Evolutionary conservation across 1,139 yeast genomes (phyloP).

Genomic region (Protomyces macrosporus): DNA sequence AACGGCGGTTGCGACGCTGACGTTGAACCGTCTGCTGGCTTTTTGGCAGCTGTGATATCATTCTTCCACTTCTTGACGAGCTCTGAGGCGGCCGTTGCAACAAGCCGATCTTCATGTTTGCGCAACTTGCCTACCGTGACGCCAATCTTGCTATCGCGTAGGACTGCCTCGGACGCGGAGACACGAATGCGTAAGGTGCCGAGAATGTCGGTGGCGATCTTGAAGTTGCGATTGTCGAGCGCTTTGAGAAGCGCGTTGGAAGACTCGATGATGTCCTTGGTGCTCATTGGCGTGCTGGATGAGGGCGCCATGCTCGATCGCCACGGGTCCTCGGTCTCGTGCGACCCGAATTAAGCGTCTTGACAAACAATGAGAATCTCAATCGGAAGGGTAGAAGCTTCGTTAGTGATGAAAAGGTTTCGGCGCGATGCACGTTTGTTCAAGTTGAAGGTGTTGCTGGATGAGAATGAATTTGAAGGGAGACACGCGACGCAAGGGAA

Average conservation of each 20-base stretch:
- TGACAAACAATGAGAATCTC: no score
- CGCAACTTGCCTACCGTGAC: constrained; percentile 89
- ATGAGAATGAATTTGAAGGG: no score
- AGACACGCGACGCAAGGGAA: no score
- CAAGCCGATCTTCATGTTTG: constrained; percentile 59
- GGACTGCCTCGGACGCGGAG: constrained; percentile 73
- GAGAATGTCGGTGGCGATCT: constrained; percentile 61
- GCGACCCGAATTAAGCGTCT: no score
- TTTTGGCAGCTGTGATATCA: constrained; percentile 71
- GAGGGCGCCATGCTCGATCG: neutral
- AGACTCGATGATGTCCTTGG: constrained; percentile 3
- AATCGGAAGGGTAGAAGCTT: no score
- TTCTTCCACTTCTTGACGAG: constrained; percentile 89
- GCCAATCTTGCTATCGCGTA: constrained; percentile 90
- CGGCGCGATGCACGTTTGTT: no score
- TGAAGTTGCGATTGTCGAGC: constrained; percentile 31
- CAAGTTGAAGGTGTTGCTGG: no score
- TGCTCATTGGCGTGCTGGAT: constrained; percentile 3
- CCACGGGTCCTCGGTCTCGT: no score
- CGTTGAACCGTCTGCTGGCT: constrained; percentile 31
- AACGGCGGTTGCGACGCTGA: constrained; percentile 31
- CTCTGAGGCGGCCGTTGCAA: constrained; percentile 65
- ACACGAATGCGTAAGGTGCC: constrained; percentile 65
- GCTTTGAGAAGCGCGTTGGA: constrained; percentile 4
- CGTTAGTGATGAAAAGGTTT: no score